Evolutionary conservation across 2,329 filamentous ascomycete species (phyloP).

Genomic region (Endocalyx cinctus): DNA sequence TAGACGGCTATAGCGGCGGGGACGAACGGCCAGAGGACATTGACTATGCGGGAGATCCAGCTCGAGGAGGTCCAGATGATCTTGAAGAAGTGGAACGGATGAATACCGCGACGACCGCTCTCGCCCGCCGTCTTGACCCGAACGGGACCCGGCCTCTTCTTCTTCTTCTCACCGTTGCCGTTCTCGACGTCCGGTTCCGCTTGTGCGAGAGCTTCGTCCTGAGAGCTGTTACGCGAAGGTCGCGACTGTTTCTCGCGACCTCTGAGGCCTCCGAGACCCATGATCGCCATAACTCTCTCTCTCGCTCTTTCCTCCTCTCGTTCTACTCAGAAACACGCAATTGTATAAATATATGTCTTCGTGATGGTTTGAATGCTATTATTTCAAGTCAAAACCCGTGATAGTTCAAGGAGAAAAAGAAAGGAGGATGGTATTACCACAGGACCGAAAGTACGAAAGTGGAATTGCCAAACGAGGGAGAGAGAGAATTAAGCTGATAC

Average conservation of each 20-base stretch:
- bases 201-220: slow-evolving; percentile 19
- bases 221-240: slow-evolving; percentile 14
- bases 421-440: too few relatives aligned
- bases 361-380: too few relatives aligned
- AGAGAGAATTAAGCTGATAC: too few relatives aligned
- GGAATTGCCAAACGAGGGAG: too few relatives aligned
- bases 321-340: too few relatives aligned
- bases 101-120: slow-evolving; percentile 62
- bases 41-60: slow-evolving; percentile 59
- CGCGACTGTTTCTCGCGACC: slow-evolving; percentile 14
- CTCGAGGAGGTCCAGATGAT: slow-evolving; percentile 63
- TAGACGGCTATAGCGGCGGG: slow-evolving; percentile 64
- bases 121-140: slow-evolving; percentile 47
- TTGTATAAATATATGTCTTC: too few relatives aligned
- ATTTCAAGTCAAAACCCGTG: too few relatives aligned
- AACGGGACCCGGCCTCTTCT: slow-evolving; percentile 10
- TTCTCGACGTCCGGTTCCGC: slow-evolving; percentile 17
- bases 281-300: slow-evolving; percentile 12
- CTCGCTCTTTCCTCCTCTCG: too few relatives aligned
- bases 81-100: slow-evolving; percentile 58
- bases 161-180: slow-evolving; percentile 11
- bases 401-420: too few relatives aligned
- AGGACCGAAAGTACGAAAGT: too few relatives aligned
- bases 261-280: slow-evolving; percentile 3
- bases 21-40: slow-evolving; percentile 71